Percentiles rank a stretch among this genome's conserved stretches.
Evolutionary conservation across 75 land plant species (phyloP).

Genomic region (Ceratopteris richardii): DNA sequence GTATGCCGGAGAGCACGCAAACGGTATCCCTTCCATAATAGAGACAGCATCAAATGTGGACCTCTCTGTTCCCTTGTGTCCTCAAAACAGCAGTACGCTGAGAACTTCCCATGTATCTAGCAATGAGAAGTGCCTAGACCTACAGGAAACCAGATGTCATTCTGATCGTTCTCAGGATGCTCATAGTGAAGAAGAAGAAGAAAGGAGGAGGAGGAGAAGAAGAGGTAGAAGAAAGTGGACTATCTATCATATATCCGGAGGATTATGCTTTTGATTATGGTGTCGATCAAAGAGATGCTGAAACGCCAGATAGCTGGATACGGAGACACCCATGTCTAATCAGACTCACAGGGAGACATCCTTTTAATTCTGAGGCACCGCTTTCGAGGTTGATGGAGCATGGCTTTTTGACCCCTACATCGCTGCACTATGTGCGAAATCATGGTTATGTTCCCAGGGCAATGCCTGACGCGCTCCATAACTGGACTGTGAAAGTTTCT

Average conservation of each 20-base stretch:
- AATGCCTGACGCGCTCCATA: conserved; percentile 29
- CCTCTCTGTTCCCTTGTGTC: no score
- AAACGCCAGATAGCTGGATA: conserved; percentile 79
- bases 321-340: conserved; percentile 60
- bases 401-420: conserved; percentile 91
- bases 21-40: no score
- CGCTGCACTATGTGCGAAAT: conserved; percentile 94
- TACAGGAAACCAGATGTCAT: no score
- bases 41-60: no score
- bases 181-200: no score
- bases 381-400: conserved; percentile 60
- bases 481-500: conserved; percentile 46
- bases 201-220: no score
- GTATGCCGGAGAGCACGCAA: no score
- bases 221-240: conserved; percentile 9
- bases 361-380: conserved; percentile 86
- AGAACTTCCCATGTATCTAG: no score
- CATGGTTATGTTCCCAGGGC: conserved; percentile 74
- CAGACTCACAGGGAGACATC: conserved; percentile 92
- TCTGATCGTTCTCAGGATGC: no score
- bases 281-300: conserved; percentile 56
- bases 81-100: no score
- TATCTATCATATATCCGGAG: not conserved
- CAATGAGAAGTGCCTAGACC: no score
- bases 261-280: not conserved